Conservation (phyloP, 2,329 filamentous ascomycete species). For the Cladosporium cucumerinum region DNA sequence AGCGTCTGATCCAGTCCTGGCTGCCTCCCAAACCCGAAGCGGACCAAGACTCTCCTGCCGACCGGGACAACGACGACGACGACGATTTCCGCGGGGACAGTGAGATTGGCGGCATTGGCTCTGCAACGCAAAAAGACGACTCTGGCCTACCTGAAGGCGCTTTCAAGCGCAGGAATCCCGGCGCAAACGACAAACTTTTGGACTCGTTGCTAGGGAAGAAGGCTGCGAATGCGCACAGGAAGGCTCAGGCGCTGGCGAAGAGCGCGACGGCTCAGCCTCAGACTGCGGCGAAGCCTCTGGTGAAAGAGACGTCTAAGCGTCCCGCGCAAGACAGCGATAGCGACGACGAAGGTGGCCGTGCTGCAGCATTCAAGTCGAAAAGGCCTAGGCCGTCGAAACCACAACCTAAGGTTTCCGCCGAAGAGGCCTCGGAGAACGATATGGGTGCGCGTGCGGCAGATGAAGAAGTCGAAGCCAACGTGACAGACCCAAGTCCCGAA, state of each 20-base stretch:
- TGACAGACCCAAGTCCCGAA: conserved; percentile 22
- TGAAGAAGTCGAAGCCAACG: conserved; percentile 38
- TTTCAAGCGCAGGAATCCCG: conserved; percentile 35
- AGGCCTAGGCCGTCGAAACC: conserved; percentile 9
- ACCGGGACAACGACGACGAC: conserved; percentile 45
- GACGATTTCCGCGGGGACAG: conserved; percentile 45
- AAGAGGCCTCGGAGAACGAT: not conserved
- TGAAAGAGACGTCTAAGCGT: conserved; percentile 15
- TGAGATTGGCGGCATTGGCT: conserved; percentile 22
- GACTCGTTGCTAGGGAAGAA: conserved; percentile 43
- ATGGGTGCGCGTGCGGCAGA: conserved; percentile 11
- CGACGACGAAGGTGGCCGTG: conserved; percentile 32
- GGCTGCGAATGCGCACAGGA: conserved; percentile 33
- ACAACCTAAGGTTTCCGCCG: not conserved
- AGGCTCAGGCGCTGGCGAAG: conserved; percentile 20
- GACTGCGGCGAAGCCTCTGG: conserved; percentile 11
- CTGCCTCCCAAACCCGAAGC: conserved; percentile 44
- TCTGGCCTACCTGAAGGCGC: conserved; percentile 32
- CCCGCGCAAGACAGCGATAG: conserved; percentile 31
- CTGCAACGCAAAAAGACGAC: conserved; percentile 16
- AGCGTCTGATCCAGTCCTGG: conserved; percentile 55
- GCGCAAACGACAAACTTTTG: conserved; percentile 44
- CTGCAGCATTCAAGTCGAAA: conserved; percentile 25
- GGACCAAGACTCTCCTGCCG: conserved; percentile 35
- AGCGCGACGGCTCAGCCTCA: conserved; percentile 3